Conservation (phyloP, 305 asterid genomes). For the Ilex paraguariensis region DNA sequence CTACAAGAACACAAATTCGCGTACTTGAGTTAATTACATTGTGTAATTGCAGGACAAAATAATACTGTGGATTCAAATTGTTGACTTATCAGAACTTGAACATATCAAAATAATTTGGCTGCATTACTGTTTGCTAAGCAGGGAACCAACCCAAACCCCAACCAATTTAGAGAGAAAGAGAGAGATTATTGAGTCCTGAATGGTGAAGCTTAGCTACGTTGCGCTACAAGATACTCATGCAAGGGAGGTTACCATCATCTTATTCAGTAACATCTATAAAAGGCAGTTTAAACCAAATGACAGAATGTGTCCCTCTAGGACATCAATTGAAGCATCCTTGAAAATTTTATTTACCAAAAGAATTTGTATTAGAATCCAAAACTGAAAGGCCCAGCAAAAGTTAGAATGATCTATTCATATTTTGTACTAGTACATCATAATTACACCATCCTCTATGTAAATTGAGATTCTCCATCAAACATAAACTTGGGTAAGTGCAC, state of each 20-base stretch:
- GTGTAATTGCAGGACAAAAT: background rate
- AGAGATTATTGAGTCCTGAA: background rate
- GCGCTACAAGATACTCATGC: too few species aligned
- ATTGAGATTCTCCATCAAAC: background rate
- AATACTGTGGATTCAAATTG: background rate
- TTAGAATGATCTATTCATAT: too few species aligned
- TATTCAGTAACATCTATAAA: constrained; percentile 12
- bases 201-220: too few species aligned
- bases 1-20: constrained; percentile 37
- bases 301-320: background rate
- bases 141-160: background rate
- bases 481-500: background rate
- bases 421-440: background rate
- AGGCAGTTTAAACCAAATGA: constrained; percentile 3
- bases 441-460: background rate
- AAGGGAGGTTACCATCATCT: too few species aligned
- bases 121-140: background rate
- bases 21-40: background rate
- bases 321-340: too few species aligned
- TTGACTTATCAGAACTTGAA: background rate
- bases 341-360: too few species aligned
- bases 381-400: too few species aligned
- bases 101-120: background rate
- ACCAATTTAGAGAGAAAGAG: background rate
- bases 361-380: too few species aligned